These are phyloP conservation scores for Sarocladium oryzae DNA, from an alignment of 2,329 filamentous ascomycete species.

Conservation along the genomic window DNA sequence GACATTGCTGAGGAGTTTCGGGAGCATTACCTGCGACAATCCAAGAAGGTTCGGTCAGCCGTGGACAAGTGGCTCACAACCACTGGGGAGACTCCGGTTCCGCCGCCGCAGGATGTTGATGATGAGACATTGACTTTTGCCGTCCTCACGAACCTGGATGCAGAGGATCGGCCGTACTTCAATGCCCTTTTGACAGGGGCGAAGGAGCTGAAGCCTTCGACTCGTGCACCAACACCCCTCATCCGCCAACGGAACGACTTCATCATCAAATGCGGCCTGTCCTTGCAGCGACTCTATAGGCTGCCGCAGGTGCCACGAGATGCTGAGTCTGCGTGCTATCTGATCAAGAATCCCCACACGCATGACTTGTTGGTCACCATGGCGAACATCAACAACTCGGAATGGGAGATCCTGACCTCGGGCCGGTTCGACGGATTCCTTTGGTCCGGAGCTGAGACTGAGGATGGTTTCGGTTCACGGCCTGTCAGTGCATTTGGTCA, in stretches of 20 bases:
- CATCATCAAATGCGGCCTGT: slow-evolving; percentile 66
- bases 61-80: slow-evolving; percentile 86
- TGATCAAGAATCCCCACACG: slow-evolving; percentile 73
- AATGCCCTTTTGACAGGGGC: slow-evolving; percentile 67
- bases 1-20: slow-evolving; percentile 92
- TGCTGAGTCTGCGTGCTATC: slow-evolving; percentile 77
- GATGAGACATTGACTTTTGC: slow-evolving; percentile 92
- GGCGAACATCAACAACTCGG: slow-evolving; percentile 79
- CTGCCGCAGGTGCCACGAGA: slow-evolving; percentile 68
- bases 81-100: slow-evolving; percentile 66
- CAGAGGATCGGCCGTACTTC: slow-evolving; percentile 71
- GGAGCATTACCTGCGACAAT: slow-evolving; percentile 86
- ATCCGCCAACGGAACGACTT: slow-evolving; percentile 64
- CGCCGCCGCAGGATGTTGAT: slow-evolving; percentile 81
- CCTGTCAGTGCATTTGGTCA: slow-evolving; percentile 1
- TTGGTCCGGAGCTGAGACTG: slow-evolving; percentile 77
- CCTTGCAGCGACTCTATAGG: slow-evolving; percentile 80
- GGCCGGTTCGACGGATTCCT: slow-evolving; percentile 94
- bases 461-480: slow-evolving; percentile 24
- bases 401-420: slow-evolving; percentile 93
- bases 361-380: slow-evolving; percentile 85
- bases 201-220: slow-evolving; percentile 47
- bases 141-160: slow-evolving; percentile 78
- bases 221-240: slow-evolving; percentile 62
- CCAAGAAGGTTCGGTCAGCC: slow-evolving; percentile 83